These are phyloP conservation scores for Backusella luteola DNA, from an alignment of 192 early-diverging fungal genomes.

Conservation along the genomic window DNA sequence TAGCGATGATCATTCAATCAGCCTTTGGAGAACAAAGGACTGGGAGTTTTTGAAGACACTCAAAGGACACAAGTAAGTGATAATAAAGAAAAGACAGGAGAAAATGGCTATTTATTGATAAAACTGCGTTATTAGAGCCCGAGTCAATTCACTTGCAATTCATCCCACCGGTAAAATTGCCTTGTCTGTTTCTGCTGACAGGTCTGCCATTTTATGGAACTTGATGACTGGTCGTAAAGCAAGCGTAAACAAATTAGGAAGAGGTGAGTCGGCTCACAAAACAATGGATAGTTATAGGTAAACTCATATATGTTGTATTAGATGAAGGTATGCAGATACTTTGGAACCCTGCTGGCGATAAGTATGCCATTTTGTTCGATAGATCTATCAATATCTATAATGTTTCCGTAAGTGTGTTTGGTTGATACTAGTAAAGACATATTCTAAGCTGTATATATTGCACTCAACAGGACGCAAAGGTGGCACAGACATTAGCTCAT, in stretches of 20 bases:
- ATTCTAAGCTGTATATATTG: neutral
- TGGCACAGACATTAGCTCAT: slow-evolving; percentile 25
- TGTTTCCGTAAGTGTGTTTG: slow-evolving; percentile 48
- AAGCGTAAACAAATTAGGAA: slow-evolving; percentile 45
- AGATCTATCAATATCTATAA: slow-evolving; percentile 54
- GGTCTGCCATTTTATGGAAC: slow-evolving; percentile 74
- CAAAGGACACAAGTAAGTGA: slow-evolving; percentile 68
- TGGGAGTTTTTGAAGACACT: slow-evolving; percentile 94
- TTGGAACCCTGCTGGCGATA: slow-evolving; percentile 55
- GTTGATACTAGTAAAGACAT: neutral
- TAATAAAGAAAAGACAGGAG: neutral
- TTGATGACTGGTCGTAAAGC: slow-evolving; percentile 73
- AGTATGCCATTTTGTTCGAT: slow-evolving; percentile 60
- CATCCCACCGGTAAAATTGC: slow-evolving; percentile 97
- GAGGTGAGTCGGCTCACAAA: slow-evolving; percentile 20
- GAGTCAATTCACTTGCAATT: slow-evolving; percentile 78
- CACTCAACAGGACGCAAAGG: slow-evolving; percentile 30
- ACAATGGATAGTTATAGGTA: no score
- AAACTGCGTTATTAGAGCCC: slow-evolving; percentile 43
- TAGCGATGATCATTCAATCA: slow-evolving; percentile 86
- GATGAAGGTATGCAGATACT: slow-evolving; percentile 51
- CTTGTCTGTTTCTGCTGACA: slow-evolving; percentile 75
- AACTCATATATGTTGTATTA: neutral
- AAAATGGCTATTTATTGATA: neutral
- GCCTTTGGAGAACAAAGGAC: slow-evolving; percentile 91